These are phyloP conservation scores for Brasilioporus rufonigricans DNA, from an alignment of 768 basidiomycete genomes.

Conservation along the genomic window DNA sequence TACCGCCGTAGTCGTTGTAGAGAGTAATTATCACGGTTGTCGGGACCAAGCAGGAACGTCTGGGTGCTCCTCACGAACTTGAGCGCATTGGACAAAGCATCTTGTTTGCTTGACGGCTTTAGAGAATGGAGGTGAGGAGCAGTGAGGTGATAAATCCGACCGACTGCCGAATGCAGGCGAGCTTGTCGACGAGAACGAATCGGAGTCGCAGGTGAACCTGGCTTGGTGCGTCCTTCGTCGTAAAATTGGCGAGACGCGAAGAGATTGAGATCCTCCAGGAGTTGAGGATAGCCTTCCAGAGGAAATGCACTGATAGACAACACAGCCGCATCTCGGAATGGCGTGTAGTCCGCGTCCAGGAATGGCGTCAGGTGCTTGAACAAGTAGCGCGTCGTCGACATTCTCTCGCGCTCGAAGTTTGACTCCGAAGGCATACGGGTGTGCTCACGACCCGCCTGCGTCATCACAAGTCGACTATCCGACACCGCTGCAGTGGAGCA, in stretches of 20 bases:
- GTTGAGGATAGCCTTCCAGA: slow-evolving; percentile 67
- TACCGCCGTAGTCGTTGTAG: slow-evolving; percentile 82
- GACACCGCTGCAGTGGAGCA: slow-evolving; percentile 75
- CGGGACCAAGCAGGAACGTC: slow-evolving; percentile 66
- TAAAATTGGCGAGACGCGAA: slow-evolving; percentile 82
- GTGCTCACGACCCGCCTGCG: slow-evolving; percentile 60
- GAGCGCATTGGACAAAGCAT: slow-evolving; percentile 74
- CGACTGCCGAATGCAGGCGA: slow-evolving; percentile 81
- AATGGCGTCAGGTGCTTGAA: slow-evolving; percentile 87
- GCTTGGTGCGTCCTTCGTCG: slow-evolving; percentile 57
- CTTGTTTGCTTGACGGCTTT: slow-evolving; percentile 63
- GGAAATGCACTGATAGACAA: slow-evolving; percentile 88
- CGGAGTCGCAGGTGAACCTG: slow-evolving; percentile 39
- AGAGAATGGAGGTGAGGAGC: slow-evolving; percentile 73
- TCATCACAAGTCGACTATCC: slow-evolving; percentile 56
- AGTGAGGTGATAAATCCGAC: slow-evolving; percentile 85
- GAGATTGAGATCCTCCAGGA: slow-evolving; percentile 80
- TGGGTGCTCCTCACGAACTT: slow-evolving; percentile 87
- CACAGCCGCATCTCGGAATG: slow-evolving; percentile 84
- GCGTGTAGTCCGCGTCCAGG: slow-evolving; percentile 79
- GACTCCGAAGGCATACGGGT: slow-evolving; percentile 67
- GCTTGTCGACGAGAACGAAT: slow-evolving; percentile 71
- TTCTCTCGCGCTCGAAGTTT: slow-evolving; percentile 77
- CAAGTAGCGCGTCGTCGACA: slow-evolving; percentile 77
- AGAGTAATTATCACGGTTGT: slow-evolving; percentile 72